These are phyloP conservation scores for Pythium coloratum DNA, from an alignment of 352 stramenopile species.

Conservation along the genomic window DNA sequence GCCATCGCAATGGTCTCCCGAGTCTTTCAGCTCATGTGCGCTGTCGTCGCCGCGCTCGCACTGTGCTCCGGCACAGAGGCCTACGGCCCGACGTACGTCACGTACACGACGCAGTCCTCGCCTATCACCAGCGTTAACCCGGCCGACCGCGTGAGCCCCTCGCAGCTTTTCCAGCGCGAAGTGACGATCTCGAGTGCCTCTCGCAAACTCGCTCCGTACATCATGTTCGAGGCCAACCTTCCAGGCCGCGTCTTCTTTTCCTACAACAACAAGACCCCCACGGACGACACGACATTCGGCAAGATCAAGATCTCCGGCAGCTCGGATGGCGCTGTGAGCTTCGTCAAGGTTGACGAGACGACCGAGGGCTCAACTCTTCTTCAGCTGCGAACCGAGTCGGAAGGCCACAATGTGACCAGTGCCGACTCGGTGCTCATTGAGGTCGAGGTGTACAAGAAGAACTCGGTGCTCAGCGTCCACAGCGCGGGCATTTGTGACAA, in stretches of 20 bases:
- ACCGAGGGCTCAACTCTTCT: background rate
- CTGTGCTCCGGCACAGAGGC: background rate
- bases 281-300: background rate
- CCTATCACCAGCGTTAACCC: background rate
- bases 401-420: background rate
- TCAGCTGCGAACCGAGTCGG: background rate
- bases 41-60: background rate
- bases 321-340: background rate
- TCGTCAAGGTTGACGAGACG: background rate
- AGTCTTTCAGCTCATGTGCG: background rate
- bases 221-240: background rate
- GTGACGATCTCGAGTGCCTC: background rate
- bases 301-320: slow-evolving; percentile 1
- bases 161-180: background rate
- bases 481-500: background rate
- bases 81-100: background rate
- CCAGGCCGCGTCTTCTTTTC: background rate
- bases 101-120: background rate
- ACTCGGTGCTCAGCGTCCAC: background rate
- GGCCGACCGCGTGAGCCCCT: background rate
- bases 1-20: background rate
- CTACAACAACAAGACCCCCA: background rate
- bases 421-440: background rate
- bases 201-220: background rate
- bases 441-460: slow-evolving; percentile 1